Base-by-base conservation (phyloP, 2,329 filamentous ascomycete species). In the Alternaria conjuncta region DNA sequence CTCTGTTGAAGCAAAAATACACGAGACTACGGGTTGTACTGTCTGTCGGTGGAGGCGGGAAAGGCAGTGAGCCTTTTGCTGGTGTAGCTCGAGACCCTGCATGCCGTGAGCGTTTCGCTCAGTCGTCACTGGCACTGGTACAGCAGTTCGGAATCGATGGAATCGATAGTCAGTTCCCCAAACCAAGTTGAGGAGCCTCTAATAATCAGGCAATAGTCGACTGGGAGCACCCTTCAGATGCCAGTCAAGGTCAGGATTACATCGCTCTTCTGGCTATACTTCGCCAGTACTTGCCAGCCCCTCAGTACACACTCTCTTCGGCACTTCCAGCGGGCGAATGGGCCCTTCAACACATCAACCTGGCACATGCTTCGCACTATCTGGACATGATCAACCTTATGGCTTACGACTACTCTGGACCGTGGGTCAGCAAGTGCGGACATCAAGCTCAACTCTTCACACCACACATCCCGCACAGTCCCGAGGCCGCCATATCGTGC, bases 341-440 rank as follows among this genome's bases (percentile, higher is more conserved):
- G 80, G 85, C 89, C 0, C 82, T 96, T 58, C 86, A 88, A 70
- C 85, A 90, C 73, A 91, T 95, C 75, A 87, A 94, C 74, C 82
- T 95, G 11, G 81, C 79, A 21, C 82, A 84, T 60, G 87, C 89
- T 11, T 85, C 89, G 54, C 81, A 86, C 49, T 89, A 92, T 69
- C 84, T 96, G 36, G 91, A 95, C 78, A 86, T 90, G 66, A 82
- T 96, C 77, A 95, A 95, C 77, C 82, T 96, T 36, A 93, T 91
- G 87, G 87, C 92, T 2, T 96, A 94, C 79, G 92, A 96, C 78
- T 92, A 94, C 74, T 89, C 87, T 25, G 92, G 92, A 1, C 84
- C 87, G 4, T 94, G 92, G 92, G 87, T 86, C 2, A 76, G 83
- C 28, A 86, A 86, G 61, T 88, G 87, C 49, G 92, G 92, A 7